Evolutionary conservation across 768 basidiomycete genomes (phyloP), one percentile per base, ranked within the genome.

Genomic region (Trametes villosa): DNA sequence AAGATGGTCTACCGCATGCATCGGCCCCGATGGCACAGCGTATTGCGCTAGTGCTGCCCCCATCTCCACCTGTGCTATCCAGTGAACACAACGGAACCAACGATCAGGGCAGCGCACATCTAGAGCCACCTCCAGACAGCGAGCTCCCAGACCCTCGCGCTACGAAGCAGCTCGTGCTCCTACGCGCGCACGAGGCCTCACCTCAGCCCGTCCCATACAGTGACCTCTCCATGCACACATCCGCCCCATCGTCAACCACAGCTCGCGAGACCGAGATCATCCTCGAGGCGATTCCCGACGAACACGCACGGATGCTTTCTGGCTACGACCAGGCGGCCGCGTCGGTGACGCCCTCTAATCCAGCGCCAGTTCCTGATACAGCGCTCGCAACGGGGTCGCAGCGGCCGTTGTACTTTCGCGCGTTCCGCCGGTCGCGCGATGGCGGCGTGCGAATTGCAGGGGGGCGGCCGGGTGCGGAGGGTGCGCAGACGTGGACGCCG

Each of bases 361-460:
- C 36, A n/a, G n/a, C n/a, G n/a, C n/a, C 20, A 1, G 30, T 30
- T 3, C 22, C n/a, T 17, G 29, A 30, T 24, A 29, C 47, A n/a
- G 29, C 44, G n/a, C 33, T 1, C 9, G 2, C 4, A 3, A 9
- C 20, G 48, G 1, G 24, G 49, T 2, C 41, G 48, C 24, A 27
- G 22, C 47, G 60, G n/a, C 40, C 26, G 22, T 22, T 33, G 11
- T 40, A 56, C 45, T 27, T 56, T 46, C 49, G 54, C 42, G 38
- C 30, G 38, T 27, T 53, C 3, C 44, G 59, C 27, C 22, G 55
- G 2, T 51, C 54, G 26, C 60, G 33, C 9, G 62, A 59, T 20
- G 62, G 52, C 7, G 57, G 62, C 11, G 41, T 59, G n/a, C 62
- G 56, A 12, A 33, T 58, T 9, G 62, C 62, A 4, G 62, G 62